Percentiles rank a stretch among this genome's conserved stretches.
Evolutionary conservation across 202 grass and related monocot genomes (phyloP).

Genomic region (Schoenoplectus tabernaemontani): DNA sequence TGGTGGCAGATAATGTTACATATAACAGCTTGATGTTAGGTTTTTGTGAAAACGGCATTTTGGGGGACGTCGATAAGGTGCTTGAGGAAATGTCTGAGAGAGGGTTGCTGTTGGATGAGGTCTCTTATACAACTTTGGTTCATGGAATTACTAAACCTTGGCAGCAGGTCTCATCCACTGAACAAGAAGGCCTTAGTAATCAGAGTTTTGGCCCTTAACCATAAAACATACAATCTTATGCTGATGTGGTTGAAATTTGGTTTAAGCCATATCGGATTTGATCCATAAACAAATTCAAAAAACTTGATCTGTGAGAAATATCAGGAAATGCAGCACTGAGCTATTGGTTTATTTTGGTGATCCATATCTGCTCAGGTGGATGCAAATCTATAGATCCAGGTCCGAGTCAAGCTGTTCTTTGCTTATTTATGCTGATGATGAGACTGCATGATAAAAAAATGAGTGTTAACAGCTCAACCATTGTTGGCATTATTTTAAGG

Average conservation of each 20-base stretch:
- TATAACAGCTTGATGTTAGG: constrained; percentile 53
- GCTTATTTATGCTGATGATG: neutral
- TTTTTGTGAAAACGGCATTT: constrained; percentile 36
- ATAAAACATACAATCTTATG: neutral
- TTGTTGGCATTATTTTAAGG: constrained; percentile 2
- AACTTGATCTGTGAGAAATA: neutral
- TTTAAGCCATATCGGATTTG: neutral
- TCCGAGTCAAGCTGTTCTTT: neutral
- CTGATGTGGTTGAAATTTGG: neutral
- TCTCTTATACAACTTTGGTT: constrained; percentile 45
- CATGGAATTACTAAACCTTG: constrained; percentile 46
- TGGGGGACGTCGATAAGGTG: constrained; percentile 39
- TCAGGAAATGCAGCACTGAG: neutral
- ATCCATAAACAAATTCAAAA: neutral
- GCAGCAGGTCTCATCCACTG: constrained; percentile 26
- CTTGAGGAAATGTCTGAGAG: constrained; percentile 33
- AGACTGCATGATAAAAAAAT: neutral
- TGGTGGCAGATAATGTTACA: constrained; percentile 64
- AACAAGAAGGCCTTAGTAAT: constrained; percentile 38
- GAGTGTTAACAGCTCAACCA: neutral
- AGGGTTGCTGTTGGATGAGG: constrained; percentile 36
- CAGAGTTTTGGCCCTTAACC: constrained; percentile 26
- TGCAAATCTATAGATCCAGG: neutral
- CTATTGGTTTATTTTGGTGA: neutral
- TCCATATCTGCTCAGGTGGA: neutral